Evolutionary conservation across 2,329 filamentous ascomycete species (phyloP).

Genomic region (Paecilomyces dactylethromorphus): DNA sequence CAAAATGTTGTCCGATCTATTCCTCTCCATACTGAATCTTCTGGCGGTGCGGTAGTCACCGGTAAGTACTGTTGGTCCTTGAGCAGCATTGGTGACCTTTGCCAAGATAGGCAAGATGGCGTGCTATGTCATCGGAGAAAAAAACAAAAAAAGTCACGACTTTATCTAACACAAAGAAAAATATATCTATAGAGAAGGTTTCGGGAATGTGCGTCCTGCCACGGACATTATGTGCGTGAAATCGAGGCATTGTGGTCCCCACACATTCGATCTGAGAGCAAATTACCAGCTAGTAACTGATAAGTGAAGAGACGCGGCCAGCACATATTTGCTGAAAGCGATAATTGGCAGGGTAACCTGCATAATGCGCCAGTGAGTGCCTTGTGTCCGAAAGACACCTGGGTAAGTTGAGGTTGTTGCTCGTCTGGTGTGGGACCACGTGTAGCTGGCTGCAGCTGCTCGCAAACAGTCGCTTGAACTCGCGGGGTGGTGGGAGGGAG

Average conservation of each 20-base stretch:
- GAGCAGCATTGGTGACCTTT: neutral
- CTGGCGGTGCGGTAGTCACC: constrained; percentile 7
- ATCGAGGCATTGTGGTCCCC: neutral
- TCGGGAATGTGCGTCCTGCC: neutral
- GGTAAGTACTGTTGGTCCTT: neutral
- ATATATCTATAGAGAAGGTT: neutral
- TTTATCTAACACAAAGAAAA: neutral
- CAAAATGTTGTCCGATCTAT: constrained; percentile 13
- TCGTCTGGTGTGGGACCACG: constrained; percentile 6
- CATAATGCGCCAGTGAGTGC: neutral
- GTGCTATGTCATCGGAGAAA: neutral
- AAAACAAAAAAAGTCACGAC: neutral
- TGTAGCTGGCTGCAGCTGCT: constrained; percentile 2
- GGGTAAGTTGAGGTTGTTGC: constrained; percentile 2
- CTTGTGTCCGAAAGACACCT: neutral
- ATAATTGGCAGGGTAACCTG: neutral
- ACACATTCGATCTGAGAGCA: neutral
- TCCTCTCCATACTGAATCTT: constrained; percentile 14
- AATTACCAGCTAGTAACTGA: neutral
- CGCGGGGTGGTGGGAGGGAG: constrained; percentile 2
- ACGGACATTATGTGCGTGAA: neutral
- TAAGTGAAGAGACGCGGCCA: neutral
- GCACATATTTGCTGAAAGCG: neutral
- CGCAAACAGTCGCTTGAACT: neutral
- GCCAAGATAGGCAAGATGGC: neutral